phyloP scores from a whole-genome alignment of 2,329 filamentous ascomycete species.

The Neofusicoccum kwambonambiense region DNA sequence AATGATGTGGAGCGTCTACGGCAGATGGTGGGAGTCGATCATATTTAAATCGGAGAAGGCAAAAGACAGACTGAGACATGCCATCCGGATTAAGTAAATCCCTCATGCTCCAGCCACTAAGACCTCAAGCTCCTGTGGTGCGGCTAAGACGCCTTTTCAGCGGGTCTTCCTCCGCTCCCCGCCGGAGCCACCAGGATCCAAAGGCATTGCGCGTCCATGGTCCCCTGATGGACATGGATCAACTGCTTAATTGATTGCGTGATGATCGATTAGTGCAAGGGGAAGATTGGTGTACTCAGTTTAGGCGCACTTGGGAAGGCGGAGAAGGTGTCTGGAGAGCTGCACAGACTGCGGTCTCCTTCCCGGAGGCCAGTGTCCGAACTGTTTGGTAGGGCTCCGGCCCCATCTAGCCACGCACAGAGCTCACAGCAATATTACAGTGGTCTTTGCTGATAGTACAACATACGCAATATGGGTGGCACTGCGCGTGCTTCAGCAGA shows the following conservation, averaged over 20 bases:
- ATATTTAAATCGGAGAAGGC: no score
- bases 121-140: no score
- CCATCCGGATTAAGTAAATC: no score
- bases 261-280: background rate
- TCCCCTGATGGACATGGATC: background rate
- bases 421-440: background rate
- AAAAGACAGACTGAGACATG: no score
- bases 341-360: background rate
- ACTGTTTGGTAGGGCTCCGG: background rate
- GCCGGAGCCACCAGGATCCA: background rate
- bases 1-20: no score
- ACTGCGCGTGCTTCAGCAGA: background rate
- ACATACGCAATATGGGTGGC: background rate
- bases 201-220: background rate
- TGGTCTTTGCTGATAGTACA: conserved; percentile 8
- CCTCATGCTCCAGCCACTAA: no score
- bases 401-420: background rate
- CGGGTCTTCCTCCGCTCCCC: no score
- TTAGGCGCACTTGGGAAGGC: background rate
- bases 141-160: no score
- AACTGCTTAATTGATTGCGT: background rate
- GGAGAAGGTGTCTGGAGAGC: conserved; percentile 11
- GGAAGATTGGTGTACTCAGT: background rate
- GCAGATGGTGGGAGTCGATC: no score
- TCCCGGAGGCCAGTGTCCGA: background rate